phyloP scores from a whole-genome alignment of 352 stramenopile genomes.

The Globisporangium cylindrosporum region DNA sequence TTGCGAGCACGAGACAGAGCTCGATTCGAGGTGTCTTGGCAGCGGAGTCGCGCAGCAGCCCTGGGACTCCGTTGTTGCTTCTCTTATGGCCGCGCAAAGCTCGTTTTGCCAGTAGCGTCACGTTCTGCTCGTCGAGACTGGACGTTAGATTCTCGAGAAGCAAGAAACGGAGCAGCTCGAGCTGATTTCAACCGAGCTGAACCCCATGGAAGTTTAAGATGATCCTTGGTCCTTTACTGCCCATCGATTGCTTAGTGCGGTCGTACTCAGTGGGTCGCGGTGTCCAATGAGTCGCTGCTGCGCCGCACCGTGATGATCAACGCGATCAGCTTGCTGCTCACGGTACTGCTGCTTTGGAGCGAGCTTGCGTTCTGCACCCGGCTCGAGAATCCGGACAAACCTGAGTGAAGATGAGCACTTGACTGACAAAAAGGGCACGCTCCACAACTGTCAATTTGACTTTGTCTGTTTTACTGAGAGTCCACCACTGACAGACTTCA shows the following conservation, averaged over 20 bases:
- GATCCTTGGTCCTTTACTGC: neutral
- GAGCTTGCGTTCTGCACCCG: slow-evolving; percentile 78
- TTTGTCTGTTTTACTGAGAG: no score
- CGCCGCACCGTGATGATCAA: slow-evolving; percentile 75
- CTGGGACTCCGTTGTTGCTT: no score
- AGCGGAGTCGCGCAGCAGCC: no score
- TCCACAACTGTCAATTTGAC: no score
- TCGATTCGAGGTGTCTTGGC: neutral
- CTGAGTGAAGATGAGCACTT: no score
- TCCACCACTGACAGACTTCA: neutral
- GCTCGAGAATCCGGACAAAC: slow-evolving; percentile 41
- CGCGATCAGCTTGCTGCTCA: slow-evolving; percentile 65
- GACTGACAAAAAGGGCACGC: no score
- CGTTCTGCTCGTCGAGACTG: no score
- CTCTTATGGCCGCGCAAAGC: no score
- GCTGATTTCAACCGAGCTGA: neutral
- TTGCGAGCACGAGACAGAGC: neutral
- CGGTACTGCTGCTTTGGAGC: slow-evolving; percentile 75
- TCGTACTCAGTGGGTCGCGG: neutral
- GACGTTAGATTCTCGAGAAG: neutral
- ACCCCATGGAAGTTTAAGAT: neutral
- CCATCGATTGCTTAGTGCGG: neutral
- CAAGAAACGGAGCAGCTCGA: neutral
- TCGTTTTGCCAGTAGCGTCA: no score
- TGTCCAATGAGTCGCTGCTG: slow-evolving; percentile 31